Percentiles rank a stretch among this genome's conserved stretches.
Conservation (phyloP, 768 basidiomycete genomes). For the Mycena floridula region DNA sequence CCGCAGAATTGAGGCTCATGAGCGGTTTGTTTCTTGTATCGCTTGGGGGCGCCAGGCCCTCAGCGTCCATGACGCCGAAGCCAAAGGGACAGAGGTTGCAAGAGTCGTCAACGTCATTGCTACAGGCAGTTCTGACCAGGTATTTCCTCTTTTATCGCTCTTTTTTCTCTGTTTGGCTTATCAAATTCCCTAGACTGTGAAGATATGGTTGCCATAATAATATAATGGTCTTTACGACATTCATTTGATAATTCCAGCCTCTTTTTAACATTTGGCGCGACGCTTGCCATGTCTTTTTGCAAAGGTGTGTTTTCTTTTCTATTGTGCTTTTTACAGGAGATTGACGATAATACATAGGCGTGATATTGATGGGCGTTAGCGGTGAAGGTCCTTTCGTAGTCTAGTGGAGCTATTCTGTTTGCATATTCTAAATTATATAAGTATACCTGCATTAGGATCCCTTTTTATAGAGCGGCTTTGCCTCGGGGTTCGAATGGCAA, state of each 20-base stretch:
- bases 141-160: background rate
- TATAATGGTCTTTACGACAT: no score
- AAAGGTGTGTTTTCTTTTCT: no score
- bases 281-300: no score
- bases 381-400: no score
- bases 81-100: constrained; percentile 9
- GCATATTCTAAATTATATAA: no score
- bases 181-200: constrained; percentile 6
- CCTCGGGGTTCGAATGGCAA: constrained; percentile 74
- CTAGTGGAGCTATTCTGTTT: no score
- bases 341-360: no score
- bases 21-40: constrained; percentile 53
- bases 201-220: constrained; percentile 10
- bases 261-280: no score
- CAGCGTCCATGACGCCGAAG: background rate
- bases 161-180: background rate
- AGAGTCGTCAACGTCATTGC: constrained; percentile 16
- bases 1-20: constrained; percentile 61
- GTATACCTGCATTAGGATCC: no score
- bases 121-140: constrained; percentile 15
- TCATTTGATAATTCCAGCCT: no score
- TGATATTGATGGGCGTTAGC: no score
- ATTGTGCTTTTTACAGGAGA: no score
- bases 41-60: constrained; percentile 48
- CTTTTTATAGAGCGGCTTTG: constrained; percentile 53